phyloP scores from a whole-genome alignment of 768 basidiomycete species.

The Lactifluus pinguis region DNA sequence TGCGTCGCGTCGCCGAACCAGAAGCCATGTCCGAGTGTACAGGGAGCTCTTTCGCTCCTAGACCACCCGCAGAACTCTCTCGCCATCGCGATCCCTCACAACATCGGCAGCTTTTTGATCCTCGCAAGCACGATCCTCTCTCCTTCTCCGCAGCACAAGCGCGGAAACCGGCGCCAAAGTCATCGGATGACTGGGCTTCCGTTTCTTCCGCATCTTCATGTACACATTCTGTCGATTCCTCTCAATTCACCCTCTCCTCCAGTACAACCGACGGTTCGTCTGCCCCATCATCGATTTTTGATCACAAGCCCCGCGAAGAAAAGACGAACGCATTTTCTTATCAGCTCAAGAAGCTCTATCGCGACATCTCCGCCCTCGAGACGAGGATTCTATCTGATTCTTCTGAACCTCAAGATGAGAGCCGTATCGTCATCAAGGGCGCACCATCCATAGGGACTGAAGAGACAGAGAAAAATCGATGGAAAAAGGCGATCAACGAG shows the following conservation, averaged over 20 bases:
- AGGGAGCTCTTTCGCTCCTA: constrained; percentile 41
- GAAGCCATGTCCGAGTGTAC: constrained; percentile 54
- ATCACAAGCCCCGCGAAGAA: constrained; percentile 40
- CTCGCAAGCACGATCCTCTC: constrained; percentile 84
- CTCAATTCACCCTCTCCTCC: constrained; percentile 65
- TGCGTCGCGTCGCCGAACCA: constrained; percentile 51
- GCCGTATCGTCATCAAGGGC: constrained; percentile 28
- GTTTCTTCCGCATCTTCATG: constrained; percentile 71
- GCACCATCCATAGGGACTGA: constrained; percentile 32
- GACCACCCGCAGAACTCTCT: constrained; percentile 28
- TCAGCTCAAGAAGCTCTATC: constrained; percentile 77
- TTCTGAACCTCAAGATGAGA: constrained; percentile 42
- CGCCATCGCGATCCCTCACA: constrained; percentile 28
- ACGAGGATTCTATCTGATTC: constrained; percentile 59
- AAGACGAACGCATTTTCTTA: constrained; percentile 59
- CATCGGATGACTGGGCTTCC: constrained; percentile 62
- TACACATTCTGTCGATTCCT: constrained; percentile 57
- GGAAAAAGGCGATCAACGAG: constrained; percentile 58
- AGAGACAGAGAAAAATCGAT: constrained; percentile 67
- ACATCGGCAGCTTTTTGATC: constrained; percentile 70
- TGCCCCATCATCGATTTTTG: constrained; percentile 60
- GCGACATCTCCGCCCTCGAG: constrained; percentile 74
- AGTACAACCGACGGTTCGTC: constrained; percentile 68
- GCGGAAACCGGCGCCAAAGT: constrained; percentile 45
- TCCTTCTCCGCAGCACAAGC: constrained; percentile 61